Evolutionary conservation across 176 grass and related monocot genomes (phyloP).

Genomic region (Elaeis guineensis): DNA sequence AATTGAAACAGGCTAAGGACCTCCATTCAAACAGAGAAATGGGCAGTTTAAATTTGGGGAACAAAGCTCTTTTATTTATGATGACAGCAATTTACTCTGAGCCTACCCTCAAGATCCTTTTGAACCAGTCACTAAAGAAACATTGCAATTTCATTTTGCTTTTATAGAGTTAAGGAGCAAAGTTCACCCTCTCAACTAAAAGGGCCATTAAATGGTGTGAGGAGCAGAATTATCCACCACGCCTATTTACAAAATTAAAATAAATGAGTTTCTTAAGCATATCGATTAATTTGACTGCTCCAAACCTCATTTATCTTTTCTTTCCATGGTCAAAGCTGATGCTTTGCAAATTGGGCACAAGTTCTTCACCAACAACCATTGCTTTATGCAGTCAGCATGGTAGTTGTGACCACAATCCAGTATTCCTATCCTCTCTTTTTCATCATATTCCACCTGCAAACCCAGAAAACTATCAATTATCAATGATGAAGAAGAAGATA

Average conservation of each 20-base stretch:
- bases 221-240: constrained; percentile 32
- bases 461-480: background rate
- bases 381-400: constrained; percentile 42
- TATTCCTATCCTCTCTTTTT: constrained; percentile 30
- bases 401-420: constrained; percentile 52
- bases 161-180: constrained; percentile 50
- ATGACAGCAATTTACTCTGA: too few relatives aligned
- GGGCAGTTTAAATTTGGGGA: too few relatives aligned
- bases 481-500: too few relatives aligned
- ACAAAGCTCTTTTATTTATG: too few relatives aligned
- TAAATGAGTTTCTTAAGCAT: constrained; percentile 11
- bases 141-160: constrained; percentile 21
- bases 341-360: constrained; percentile 66
- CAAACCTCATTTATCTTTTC: constrained; percentile 19
- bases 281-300: constrained; percentile 22
- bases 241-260: constrained; percentile 36
- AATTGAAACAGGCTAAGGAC: too few relatives aligned
- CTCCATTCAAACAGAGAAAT: too few relatives aligned
- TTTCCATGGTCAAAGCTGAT: constrained; percentile 33
- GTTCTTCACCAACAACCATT: constrained; percentile 60
- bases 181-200: constrained; percentile 22
- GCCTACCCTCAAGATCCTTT: too few relatives aligned
- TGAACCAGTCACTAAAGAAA: too few relatives aligned
- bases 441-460: constrained; percentile 48
- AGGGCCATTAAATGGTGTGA: constrained; percentile 15